Percentiles rank a stretch among this genome's conserved stretches.
Evolutionary conservation across 208 protist genomes (phyloP).

Genomic region (Leishmania amazonensis): DNA sequence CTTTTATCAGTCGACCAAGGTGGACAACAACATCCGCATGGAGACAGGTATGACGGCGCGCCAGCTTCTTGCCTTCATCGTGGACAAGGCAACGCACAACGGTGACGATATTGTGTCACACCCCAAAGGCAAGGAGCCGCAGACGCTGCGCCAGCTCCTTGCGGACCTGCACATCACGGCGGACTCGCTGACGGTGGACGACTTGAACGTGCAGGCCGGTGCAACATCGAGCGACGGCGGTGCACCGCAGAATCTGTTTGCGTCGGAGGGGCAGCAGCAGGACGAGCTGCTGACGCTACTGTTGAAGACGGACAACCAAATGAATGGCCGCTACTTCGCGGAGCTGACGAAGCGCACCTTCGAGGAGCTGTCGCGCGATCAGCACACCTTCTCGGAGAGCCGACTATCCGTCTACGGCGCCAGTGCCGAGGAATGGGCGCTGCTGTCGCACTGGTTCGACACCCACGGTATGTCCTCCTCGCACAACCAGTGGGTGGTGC

Average conservation of each 20-base stretch:
- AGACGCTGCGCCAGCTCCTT: conserved; percentile 84
- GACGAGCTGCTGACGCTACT: conserved; percentile 96
- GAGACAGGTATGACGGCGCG: conserved; percentile 94
- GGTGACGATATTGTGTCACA: conserved; percentile 94
- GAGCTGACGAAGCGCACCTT: conserved; percentile 97
- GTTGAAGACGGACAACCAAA: conserved; percentile 98
- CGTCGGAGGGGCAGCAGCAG: conserved; percentile 61
- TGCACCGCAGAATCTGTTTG: conserved; percentile 90
- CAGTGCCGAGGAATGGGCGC: conserved; percentile 93
- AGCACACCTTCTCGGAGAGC: conserved; percentile 95
- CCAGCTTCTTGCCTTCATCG: conserved; percentile 96
- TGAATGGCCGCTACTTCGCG: conserved; percentile 97
- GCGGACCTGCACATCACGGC: conserved; percentile 72
- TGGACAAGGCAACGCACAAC: conserved; percentile 92
- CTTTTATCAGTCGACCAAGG: conserved; percentile 95
- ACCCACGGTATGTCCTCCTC: conserved; percentile 95
- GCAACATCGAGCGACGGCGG: conserved; percentile 51
- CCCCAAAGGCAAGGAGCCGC: conserved; percentile 71
- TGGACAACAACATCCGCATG: conserved; percentile 97
- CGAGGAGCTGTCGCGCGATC: conserved; percentile 93
- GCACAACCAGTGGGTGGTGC: conserved; percentile 98
- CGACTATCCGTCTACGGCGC: conserved; percentile 92
- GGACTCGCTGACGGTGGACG: conserved; percentile 94
- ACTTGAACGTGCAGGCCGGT: conserved; percentile 95
- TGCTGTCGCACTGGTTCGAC: conserved; percentile 96